Conservation (phyloP, 1,284 basidiomycete genomes). For the Leccinum subspadiceum region DNA sequence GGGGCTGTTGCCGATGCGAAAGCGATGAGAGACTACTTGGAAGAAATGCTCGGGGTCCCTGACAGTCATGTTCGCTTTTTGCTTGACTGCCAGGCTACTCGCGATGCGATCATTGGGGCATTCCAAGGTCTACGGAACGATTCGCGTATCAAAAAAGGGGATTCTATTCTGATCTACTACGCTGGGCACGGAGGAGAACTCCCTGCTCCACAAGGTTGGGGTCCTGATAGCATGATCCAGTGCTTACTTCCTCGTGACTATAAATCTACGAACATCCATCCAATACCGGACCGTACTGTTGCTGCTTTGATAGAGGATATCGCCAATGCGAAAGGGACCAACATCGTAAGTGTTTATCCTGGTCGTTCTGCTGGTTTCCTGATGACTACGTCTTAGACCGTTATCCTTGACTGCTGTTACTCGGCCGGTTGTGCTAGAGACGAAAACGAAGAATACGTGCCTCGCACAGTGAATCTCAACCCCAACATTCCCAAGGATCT, state of each 20-base stretch:
- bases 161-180: constrained; percentile 63
- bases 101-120: no score
- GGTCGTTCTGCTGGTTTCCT: background rate
- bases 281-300: constrained; percentile 54
- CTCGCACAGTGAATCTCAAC: no score
- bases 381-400: constrained; percentile 28
- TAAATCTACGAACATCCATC: constrained; percentile 38
- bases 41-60: no score
- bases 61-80: no score
- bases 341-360: constrained; percentile 36
- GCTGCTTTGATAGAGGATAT: constrained; percentile 52
- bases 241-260: constrained; percentile 59
- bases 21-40: no score
- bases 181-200: constrained; percentile 59
- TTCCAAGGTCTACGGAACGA: no score
- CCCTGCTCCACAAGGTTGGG: constrained; percentile 49
- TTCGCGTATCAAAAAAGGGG: constrained; percentile 37
- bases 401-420: constrained; percentile 63
- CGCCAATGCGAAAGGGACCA: constrained; percentile 53
- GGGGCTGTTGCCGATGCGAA: no score
- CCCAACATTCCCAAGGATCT: no score
- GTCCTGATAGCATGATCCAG: constrained; percentile 41
- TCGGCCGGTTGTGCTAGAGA: constrained; percentile 40
- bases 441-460: background rate
- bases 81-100: no score